Base-by-base conservation (phyloP, 495 filamentous ascomycete genomes). In the Tuber microsphaerosporum region DNA sequence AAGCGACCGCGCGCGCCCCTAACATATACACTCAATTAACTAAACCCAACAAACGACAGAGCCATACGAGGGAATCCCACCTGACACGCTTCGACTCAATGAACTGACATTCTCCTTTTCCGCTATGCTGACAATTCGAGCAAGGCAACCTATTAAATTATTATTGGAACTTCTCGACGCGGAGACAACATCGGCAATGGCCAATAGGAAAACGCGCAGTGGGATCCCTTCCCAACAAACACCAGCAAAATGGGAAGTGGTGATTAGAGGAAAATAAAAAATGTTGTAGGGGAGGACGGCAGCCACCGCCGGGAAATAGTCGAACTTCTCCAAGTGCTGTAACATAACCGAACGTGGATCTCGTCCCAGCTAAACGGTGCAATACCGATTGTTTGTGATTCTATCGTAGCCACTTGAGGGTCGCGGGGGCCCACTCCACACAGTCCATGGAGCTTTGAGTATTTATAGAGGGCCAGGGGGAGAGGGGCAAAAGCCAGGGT, bases 1-100 rank as follows among this genome's bases (percentile, higher is more conserved):
- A 78, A 78, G 31, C 76, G 76, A 37, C 76, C 76, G 16, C 76
- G 75, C 31, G 75, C 74, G n/a, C 76, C 76, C 45, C 75, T 77
- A n/a, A 22, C 37, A 12, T 37, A 56, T 37, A 69, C 17, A n/a
- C 26, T 74, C 17, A 65, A 26, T 65, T 31, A 65, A 65, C 56
- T 26, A 8, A 65, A 34, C 56, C 56, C 26, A 26, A 34, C 31
- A 31, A 34, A 65, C 26, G 56, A 26, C 8, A 31, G 2, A 31
- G 56, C n/a, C 26, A 26, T 14, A 0, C 6, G 65, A 74, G 43
- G 46, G 74, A 41, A 48, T 43, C 70, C 44, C 22, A 77, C 75
- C 76, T 41, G 19, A 78, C 75, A 48, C 76, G 41, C 71, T 74
- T 72, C 44, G 74, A 76, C 70, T 78, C 76, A 69, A 78, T 78